These are phyloP conservation scores for Talaromyces albobiverticillius DNA, from an alignment of 2,329 filamentous ascomycete genomes.

Conservation along the genomic window DNA sequence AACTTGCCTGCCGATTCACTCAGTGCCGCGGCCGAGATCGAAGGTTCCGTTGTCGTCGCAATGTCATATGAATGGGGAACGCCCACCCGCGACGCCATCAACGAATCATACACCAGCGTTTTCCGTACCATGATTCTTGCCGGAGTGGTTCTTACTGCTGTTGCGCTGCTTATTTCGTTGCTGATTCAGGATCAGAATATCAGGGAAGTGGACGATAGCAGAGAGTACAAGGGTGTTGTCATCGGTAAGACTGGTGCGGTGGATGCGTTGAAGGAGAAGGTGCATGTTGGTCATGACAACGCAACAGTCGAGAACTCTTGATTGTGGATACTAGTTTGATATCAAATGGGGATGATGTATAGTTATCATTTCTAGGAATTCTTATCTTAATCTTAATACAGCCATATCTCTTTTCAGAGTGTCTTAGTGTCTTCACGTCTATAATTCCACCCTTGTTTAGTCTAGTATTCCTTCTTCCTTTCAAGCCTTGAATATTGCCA, in stretches of 20 bases:
- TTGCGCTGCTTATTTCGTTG: conserved; percentile 1
- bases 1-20: neutral
- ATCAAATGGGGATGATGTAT: neutral
- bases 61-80: conserved; percentile 9
- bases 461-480: too few species aligned
- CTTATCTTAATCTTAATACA: too few species aligned
- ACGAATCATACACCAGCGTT: conserved; percentile 7
- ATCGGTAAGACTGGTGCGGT: conserved; percentile 9
- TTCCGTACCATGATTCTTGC: conserved; percentile 9
- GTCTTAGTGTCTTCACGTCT: too few species aligned
- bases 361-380: neutral
- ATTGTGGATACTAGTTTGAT: neutral
- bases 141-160: neutral
- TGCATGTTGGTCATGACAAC: neutral
- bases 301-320: neutral
- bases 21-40: neutral
- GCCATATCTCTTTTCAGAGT: too few species aligned
- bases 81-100: conserved; percentile 7
- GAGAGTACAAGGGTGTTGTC: conserved; percentile 9
- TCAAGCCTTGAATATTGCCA: too few species aligned
- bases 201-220: conserved; percentile 1
- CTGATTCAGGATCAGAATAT: conserved; percentile 5
- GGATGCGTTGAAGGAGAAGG: conserved; percentile 8
- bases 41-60: conserved; percentile 3
- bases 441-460: too few species aligned